These are phyloP conservation scores for Afroboletus lepidellus DNA, from an alignment of 1,284 basidiomycete species.

Conservation along the genomic window DNA sequence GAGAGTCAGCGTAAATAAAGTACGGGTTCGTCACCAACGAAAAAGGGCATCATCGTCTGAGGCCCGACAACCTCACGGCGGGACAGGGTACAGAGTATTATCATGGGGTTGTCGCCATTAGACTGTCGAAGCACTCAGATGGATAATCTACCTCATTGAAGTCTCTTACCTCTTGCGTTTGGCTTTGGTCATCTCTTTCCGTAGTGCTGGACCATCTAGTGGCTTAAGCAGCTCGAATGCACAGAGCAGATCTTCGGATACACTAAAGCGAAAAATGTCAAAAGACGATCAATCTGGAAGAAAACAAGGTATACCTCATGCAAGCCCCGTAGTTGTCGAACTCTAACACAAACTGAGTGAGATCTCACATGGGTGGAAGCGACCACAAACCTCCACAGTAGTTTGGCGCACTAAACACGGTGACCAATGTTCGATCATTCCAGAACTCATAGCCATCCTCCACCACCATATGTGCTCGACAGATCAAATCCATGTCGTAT, in stretches of 20 bases:
- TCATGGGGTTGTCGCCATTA: conserved; percentile 37
- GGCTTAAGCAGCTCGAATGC: conserved; percentile 98
- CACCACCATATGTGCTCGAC: conserved; percentile 99
- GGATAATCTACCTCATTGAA: neutral
- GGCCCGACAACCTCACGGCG: conserved; percentile 5
- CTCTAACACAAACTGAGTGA: conserved; percentile 48
- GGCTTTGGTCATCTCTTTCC: conserved; percentile 99
- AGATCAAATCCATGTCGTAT: conserved; percentile 99
- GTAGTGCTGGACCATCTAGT: conserved; percentile 89
- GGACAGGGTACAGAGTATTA: neutral
- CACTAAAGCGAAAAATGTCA: conserved; percentile 46
- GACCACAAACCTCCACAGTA: conserved; percentile 85
- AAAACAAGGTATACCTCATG: conserved; percentile 64
- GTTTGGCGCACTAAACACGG: conserved; percentile 97
- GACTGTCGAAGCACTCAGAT: conserved; percentile 19
- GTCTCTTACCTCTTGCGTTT: conserved; percentile 85
- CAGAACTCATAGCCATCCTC: conserved; percentile 99
- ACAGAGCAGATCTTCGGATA: conserved; percentile 95
- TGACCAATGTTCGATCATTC: conserved; percentile 98
- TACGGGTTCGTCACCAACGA: conserved; percentile 14
- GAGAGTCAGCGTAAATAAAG: conserved; percentile 22
- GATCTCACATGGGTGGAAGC: conserved; percentile 10
- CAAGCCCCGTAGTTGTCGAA: conserved; percentile 98
- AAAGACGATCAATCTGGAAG: conserved; percentile 2
- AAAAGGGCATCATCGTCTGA: conserved; percentile 9